Base-by-base conservation (phyloP, 352 stramenopile genomes). In the Phytophthora melonis region DNA sequence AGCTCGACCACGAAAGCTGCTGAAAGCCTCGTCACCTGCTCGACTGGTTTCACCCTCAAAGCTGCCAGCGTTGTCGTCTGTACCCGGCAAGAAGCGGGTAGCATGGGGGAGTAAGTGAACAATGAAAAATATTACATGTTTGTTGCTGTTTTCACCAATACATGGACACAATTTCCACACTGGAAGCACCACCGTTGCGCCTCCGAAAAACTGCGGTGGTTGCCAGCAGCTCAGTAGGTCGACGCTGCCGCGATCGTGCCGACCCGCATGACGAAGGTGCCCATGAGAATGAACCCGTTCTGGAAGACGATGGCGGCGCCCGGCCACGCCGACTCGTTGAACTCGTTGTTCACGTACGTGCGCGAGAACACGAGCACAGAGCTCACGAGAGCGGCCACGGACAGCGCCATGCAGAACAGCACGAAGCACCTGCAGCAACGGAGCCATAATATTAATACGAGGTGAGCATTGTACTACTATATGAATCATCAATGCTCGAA, bases 291-390 rank as follows among this genome's bases (percentile, higher is more conserved):
- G 39, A 90, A 76, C 13, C 86, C 75, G 55, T 88, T 92, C 66
- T 92, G 84, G 41, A 90, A 75, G 56, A 92, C 72, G 53, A 92
- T 82, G 5, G 82, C 74, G 8, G 86, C 82, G 21, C 84, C 84
- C 1, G 84, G 84, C 82, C 82, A 92, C 65, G 75, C 75, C 50
- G 82, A 82, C 65, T 92, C 84, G n/a, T 81, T 63, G 60, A 74
- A 88, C 36, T 67, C 36, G 41, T 91, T 91, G 52, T 81, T 76
- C 19, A 88, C 82, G 61, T 91, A 91, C 52, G 77, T 86, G 58
- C 84, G 80, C 23, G 84, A 88, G 63, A 90, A 82, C 52, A 92
- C 80, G 32, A 92, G n/a, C 55, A 92, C 82, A 0, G 81, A 80
- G 5, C 81, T 75, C 7, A 86, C 68, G 1, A 92, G 69, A 8